phyloP scores from a whole-genome alignment of 2,329 filamentous ascomycete species.

The Diaporthe humulicola region DNA sequence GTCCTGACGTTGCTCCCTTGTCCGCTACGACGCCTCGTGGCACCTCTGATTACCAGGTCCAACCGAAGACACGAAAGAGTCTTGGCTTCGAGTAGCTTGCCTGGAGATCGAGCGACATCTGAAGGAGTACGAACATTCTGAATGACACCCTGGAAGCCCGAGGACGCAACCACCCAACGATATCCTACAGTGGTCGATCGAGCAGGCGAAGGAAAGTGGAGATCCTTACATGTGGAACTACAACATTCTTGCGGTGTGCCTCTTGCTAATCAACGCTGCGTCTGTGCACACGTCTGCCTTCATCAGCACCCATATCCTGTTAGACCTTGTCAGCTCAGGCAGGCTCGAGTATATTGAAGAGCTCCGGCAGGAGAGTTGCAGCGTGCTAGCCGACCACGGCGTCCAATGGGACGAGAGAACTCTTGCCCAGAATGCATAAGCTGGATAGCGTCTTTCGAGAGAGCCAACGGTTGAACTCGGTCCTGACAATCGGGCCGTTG shows the following conservation, averaged over 20 bases:
- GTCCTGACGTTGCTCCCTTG: conserved; percentile 40
- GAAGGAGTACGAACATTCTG: conserved; percentile 18
- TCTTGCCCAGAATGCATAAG: conserved; percentile 52
- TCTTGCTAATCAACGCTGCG: conserved; percentile 46
- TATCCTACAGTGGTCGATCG: conserved; percentile 39
- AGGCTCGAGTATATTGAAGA: conserved; percentile 41
- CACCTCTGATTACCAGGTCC: conserved; percentile 39
- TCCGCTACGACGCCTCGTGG: conserved; percentile 39
- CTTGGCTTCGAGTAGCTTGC: conserved; percentile 34
- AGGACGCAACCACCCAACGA: conserved; percentile 15
- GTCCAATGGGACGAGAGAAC: conserved; percentile 50
- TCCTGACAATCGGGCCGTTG: conserved; percentile 52
- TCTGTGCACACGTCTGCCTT: conserved; percentile 54
- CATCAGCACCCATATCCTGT: conserved; percentile 52
- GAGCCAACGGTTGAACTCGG: conserved; percentile 54
- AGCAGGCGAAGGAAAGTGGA: conserved; percentile 1
- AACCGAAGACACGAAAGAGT: conserved; percentile 39
- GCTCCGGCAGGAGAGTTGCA: conserved; percentile 51
- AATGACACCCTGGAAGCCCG: conserved; percentile 28
- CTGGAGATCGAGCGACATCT: conserved; percentile 41
- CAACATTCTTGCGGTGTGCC: conserved; percentile 21
- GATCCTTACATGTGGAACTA: neutral
- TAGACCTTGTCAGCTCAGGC: conserved; percentile 54
- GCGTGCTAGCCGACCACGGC: conserved; percentile 39
- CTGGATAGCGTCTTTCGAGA: conserved; percentile 57